Evolutionary conservation across 2,329 filamentous ascomycete species (phyloP).

Genomic region (Raffaelea ambrosiae): DNA sequence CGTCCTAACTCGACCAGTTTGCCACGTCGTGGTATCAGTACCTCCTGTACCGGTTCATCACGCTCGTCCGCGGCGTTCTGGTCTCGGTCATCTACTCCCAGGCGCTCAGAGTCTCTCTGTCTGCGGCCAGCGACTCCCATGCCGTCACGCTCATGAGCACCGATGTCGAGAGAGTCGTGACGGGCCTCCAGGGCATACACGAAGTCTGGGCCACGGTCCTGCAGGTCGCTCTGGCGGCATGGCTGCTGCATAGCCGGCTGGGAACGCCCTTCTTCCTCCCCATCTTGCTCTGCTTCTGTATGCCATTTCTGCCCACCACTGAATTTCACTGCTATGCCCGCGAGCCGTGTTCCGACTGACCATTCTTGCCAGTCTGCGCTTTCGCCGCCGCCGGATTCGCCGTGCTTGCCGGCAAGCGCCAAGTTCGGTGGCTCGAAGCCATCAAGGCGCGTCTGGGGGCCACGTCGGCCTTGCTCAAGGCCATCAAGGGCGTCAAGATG

Average conservation of each 20-base stretch:
- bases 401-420: background rate
- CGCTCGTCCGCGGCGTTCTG: background rate
- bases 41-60: background rate
- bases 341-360: too few species aligned
- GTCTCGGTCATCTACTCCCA: constrained; percentile 20
- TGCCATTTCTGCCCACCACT: too few species aligned
- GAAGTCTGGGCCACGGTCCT: constrained; percentile 13
- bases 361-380: background rate
- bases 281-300: constrained; percentile 8
- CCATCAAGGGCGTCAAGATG: constrained; percentile 29
- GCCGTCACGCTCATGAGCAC: constrained; percentile 21
- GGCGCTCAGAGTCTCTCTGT: constrained; percentile 13
- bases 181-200: constrained; percentile 15
- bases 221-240: constrained; percentile 8
- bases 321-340: too few species aligned
- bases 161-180: constrained; percentile 19
- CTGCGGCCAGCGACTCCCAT: constrained; percentile 9
- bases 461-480: constrained; percentile 19
- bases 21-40: background rate
- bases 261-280: constrained; percentile 1
- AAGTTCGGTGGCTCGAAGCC: constrained; percentile 13
- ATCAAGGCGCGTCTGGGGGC: constrained; percentile 12
- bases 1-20: too few species aligned
- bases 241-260: constrained; percentile 8
- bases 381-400: background rate